phyloP scores from a whole-genome alignment of 352 stramenopile species.

The Pythium pyrilobum region DNA sequence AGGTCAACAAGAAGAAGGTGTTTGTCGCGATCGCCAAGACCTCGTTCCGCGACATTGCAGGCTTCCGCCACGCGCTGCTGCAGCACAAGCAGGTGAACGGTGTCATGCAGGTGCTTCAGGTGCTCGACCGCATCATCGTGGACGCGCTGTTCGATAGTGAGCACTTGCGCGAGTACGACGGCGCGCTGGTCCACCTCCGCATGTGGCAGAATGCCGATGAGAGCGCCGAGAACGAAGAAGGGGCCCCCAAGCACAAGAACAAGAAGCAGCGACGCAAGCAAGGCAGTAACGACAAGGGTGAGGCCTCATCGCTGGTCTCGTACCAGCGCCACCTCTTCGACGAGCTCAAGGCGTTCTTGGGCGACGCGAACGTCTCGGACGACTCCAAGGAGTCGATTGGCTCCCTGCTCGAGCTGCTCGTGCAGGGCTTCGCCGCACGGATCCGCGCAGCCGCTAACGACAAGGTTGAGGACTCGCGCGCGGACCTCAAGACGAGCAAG shows the following conservation, averaged over 20 bases:
- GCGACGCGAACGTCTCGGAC: conserved; percentile 22
- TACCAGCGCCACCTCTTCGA: conserved; percentile 83
- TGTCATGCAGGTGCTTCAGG: conserved; percentile 30
- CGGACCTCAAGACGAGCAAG: conserved; percentile 64
- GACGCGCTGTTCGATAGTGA: conserved; percentile 77
- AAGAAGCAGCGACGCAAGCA: conserved; percentile 29
- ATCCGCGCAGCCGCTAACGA: conserved; percentile 54
- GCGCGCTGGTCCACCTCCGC: conserved; percentile 37
- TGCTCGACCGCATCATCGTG: conserved; percentile 57
- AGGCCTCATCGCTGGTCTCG: conserved; percentile 41
- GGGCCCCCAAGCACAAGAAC: conserved; percentile 21
- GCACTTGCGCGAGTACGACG: conserved; percentile 71
- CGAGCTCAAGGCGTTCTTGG: conserved; percentile 52
- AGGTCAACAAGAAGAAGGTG: conserved; percentile 88
- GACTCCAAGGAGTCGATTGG: conserved; percentile 48
- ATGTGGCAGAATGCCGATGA: conserved; percentile 20
- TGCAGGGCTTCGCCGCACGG: conserved; percentile 44
- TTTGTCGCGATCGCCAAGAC: conserved; percentile 80
- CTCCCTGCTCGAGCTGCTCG: conserved; percentile 58
- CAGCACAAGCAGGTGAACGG: conserved; percentile 4
- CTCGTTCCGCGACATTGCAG: conserved; percentile 52
- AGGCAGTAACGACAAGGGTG: conserved; percentile 1
- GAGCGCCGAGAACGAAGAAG: not conserved
- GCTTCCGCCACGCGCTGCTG: conserved; percentile 43
- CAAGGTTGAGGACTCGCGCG: conserved; percentile 72